These are phyloP conservation scores for Marasmius oreades DNA, from an alignment of 1,284 basidiomycete genomes.

Conservation along the genomic window DNA sequence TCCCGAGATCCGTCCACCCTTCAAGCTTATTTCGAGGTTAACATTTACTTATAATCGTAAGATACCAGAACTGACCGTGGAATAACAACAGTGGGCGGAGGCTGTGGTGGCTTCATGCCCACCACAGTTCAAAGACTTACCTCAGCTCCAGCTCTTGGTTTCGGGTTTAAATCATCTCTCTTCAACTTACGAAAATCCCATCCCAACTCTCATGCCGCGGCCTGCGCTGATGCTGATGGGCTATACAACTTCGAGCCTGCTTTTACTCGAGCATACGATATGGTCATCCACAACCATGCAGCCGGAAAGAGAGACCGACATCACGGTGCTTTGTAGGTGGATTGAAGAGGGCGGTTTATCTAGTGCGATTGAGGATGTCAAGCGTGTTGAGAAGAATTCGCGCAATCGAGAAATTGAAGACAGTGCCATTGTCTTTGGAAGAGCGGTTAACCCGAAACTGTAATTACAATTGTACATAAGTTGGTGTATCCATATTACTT, in stretches of 20 bases:
- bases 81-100: constrained; percentile 54
- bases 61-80: background rate
- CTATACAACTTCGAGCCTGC: constrained; percentile 45
- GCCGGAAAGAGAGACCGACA: constrained; percentile 35
- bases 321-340: constrained; percentile 58
- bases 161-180: constrained; percentile 34
- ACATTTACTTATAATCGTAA: constrained; percentile 9
- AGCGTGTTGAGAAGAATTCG: constrained; percentile 22
- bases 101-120: constrained; percentile 41
- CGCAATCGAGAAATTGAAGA: background rate
- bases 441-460: constrained; percentile 2
- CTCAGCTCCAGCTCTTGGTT: constrained; percentile 29
- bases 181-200: constrained; percentile 32
- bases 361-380: constrained; percentile 38
- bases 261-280: constrained; percentile 62
- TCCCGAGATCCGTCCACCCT: constrained; percentile 34
- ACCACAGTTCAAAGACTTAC: constrained; percentile 21
- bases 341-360: constrained; percentile 47
- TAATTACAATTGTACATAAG: constrained; percentile 2
- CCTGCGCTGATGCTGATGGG: constrained; percentile 57
- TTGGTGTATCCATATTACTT: background rate
- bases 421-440: constrained; percentile 9
- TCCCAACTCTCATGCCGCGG: constrained; percentile 46
- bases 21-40: constrained; percentile 33
- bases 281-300: constrained; percentile 45